Evolutionary conservation across 345 rosid genomes (phyloP).

Genomic region (Populus ilicifolia): DNA sequence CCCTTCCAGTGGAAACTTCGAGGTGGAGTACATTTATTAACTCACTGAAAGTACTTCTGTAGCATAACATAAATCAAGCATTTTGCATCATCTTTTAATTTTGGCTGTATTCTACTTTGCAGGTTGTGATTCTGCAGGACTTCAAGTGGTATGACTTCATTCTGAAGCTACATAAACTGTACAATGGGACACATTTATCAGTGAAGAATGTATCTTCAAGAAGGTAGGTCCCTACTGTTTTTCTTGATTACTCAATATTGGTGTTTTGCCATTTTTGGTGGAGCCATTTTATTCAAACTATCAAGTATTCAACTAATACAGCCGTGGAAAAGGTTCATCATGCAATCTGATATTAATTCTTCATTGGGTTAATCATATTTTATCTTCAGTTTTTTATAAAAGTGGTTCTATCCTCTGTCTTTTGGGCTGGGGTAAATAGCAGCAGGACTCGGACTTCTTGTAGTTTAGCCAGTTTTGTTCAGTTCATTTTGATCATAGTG

Average conservation of each 20-base stretch:
- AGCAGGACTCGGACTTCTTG: neutral
- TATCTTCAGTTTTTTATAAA: neutral
- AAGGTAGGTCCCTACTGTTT: constrained; percentile 39
- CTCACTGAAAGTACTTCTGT: neutral
- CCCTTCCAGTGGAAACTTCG: constrained; percentile 72
- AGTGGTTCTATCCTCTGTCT: neutral
- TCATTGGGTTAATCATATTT: neutral
- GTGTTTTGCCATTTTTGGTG: neutral
- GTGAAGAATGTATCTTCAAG: constrained; percentile 67
- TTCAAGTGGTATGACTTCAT: constrained; percentile 92
- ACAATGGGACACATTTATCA: constrained; percentile 81
- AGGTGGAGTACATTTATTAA: constrained; percentile 41
- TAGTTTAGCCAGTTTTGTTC: neutral
- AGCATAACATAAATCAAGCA: neutral
- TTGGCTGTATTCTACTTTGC: constrained; percentile 21
- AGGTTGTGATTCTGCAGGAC: constrained; percentile 91
- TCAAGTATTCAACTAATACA: neutral
- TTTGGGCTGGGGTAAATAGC: neutral
- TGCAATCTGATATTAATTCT: neutral
- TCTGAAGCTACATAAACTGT: constrained; percentile 61
- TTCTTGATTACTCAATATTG: neutral
- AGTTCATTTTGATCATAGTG: neutral
- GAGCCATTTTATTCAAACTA: neutral
- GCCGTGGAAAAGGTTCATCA: neutral
- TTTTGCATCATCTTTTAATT: constrained; percentile 15